These are phyloP conservation scores for Termitomyces sp. DNA, from an alignment of 768 basidiomycete species.

Conservation along the genomic window DNA sequence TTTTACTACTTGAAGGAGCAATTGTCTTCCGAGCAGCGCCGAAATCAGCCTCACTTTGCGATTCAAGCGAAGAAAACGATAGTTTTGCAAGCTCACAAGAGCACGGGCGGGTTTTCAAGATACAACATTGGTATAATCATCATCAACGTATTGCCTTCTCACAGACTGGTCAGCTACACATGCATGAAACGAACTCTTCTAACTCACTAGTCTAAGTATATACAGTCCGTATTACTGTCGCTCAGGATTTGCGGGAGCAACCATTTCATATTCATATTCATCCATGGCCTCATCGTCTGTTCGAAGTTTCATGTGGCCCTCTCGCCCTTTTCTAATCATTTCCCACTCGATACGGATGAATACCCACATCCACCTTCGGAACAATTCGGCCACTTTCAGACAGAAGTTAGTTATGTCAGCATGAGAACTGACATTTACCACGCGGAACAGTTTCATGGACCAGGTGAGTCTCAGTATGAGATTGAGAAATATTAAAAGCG, in stretches of 20 bases:
- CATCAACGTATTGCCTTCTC: slow-evolving; percentile 1
- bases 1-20: slow-evolving; percentile 1
- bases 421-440: slow-evolving; percentile 76
- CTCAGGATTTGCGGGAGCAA: slow-evolving; percentile 28
- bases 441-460: slow-evolving; percentile 87
- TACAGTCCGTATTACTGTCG: slow-evolving; percentile 7
- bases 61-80: not conserved
- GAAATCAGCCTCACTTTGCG: not conserved
- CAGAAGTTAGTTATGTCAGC: slow-evolving; percentile 83
- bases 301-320: slow-evolving; percentile 23
- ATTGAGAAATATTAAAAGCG: slow-evolving; percentile 78
- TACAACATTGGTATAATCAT: not conserved
- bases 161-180: not conserved
- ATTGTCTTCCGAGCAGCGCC: slow-evolving; percentile 1
- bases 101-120: not conserved
- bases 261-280: slow-evolving; percentile 43
- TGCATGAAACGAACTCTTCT: not conserved
- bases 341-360: slow-evolving; percentile 98
- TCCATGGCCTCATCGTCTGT: slow-evolving; percentile 32
- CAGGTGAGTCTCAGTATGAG: slow-evolving; percentile 89
- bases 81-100: not conserved
- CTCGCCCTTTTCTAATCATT: slow-evolving; percentile 56
- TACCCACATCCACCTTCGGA: slow-evolving; percentile 97
- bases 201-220: slow-evolving; percentile 11
- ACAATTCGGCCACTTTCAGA: slow-evolving; percentile 86